Percentiles rank a stretch among this genome's conserved stretches.
These are phyloP conservation scores for Rosa lucieae DNA, from an alignment of 306 rosid genomes.

Conservation along the genomic window DNA sequence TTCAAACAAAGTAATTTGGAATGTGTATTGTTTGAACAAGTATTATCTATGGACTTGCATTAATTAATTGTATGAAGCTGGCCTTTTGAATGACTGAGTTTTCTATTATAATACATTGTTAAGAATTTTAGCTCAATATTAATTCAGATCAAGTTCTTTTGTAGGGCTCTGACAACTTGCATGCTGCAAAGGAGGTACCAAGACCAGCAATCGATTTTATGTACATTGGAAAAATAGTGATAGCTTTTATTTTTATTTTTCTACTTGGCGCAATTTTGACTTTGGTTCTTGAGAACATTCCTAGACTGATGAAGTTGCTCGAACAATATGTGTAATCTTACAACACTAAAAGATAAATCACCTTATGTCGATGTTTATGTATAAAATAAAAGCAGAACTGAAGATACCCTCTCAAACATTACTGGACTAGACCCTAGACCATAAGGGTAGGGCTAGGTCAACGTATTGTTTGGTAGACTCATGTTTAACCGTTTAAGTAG, in stretches of 20 bases:
- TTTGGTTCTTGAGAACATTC: constrained; percentile 70
- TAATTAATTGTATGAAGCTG: background rate
- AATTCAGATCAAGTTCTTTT: constrained; percentile 16
- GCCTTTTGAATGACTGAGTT: background rate
- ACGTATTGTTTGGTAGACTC: background rate
- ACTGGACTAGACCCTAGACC: background rate
- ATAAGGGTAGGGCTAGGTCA: background rate
- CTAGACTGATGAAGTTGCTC: constrained; percentile 40
- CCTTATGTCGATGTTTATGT: background rate
- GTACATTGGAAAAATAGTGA: constrained; percentile 53
- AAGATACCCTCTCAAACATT: background rate
- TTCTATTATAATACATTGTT: background rate
- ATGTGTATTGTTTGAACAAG: background rate
- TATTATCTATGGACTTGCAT: background rate
- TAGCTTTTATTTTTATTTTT: constrained; percentile 62
- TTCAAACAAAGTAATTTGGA: background rate
- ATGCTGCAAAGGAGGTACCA: constrained; percentile 24
- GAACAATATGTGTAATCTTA: constrained; percentile 28
- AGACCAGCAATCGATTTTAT: constrained; percentile 34
- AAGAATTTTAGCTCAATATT: background rate
- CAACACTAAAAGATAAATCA: background rate
- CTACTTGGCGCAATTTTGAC: constrained; percentile 63
- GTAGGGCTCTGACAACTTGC: constrained; percentile 38
- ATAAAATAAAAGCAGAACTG: background rate
- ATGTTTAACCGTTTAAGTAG: background rate